phyloP scores from a whole-genome alignment of 441 rosid genomes.

The Brassica hybrid region DNA sequence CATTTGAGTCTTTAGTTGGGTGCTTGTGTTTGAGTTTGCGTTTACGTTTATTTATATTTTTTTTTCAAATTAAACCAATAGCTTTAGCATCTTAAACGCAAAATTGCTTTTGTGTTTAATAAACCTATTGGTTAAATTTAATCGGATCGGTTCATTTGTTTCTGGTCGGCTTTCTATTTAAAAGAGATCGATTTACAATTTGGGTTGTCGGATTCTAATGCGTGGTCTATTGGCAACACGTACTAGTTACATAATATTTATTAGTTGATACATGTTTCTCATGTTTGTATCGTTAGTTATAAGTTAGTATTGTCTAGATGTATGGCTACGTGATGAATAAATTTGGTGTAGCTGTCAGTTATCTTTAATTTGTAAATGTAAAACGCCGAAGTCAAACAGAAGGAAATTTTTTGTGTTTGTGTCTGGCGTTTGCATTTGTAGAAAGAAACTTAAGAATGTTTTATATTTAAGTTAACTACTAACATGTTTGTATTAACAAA shows the following conservation, averaged over 20 bases:
- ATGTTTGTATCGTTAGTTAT: background rate
- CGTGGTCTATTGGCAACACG: no score
- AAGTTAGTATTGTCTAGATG: background rate
- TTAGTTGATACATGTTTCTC: background rate
- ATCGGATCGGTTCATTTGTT: no score
- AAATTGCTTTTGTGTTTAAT: no score
- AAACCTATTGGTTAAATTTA: no score
- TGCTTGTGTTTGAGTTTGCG: background rate
- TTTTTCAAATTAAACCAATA: no score
- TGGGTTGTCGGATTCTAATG: no score
- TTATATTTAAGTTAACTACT: slow-evolving; percentile 17
- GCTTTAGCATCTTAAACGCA: no score
- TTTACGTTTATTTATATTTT: no score
- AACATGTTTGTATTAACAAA: slow-evolving; percentile 27
- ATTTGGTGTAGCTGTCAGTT: background rate
- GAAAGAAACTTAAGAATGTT: background rate
- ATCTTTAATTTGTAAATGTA: background rate
- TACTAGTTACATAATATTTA: background rate
- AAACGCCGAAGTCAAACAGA: background rate
- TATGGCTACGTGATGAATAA: background rate
- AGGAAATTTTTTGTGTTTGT: background rate
- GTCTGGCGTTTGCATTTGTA: background rate
- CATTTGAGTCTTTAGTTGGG: background rate
- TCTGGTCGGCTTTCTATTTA: no score
- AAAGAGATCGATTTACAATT: no score